Conservation (phyloP, 345 rosid genomes). For the Ailanthus altissimus region DNA sequence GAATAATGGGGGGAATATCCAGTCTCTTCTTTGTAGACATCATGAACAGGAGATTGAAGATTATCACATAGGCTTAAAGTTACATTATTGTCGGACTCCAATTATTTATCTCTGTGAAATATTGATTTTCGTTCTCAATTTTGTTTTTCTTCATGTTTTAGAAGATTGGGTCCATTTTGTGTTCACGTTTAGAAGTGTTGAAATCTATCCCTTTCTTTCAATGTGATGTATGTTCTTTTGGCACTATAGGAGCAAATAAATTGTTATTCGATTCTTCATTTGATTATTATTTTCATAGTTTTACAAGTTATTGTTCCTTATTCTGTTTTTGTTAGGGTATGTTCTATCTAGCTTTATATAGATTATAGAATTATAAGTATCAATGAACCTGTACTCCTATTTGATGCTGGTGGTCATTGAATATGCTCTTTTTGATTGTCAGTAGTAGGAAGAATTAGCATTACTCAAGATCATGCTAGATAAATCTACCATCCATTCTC, state of each 20-base stretch:
- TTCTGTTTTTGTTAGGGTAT: too few relatives aligned
- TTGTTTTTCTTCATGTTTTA: not conserved
- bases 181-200: not conserved
- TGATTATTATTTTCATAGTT: not conserved
- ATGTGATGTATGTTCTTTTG: not conserved
- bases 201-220: not conserved
- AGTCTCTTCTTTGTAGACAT: too few relatives aligned
- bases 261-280: not conserved
- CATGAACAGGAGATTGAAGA: too few relatives aligned
- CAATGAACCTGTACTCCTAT: not conserved
- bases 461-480: not conserved
- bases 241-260: not conserved
- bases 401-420: not conserved
- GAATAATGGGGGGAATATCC: too few relatives aligned
- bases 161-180: not conserved
- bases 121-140: not conserved
- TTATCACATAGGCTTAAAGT: too few relatives aligned
- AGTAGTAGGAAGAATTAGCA: not conserved
- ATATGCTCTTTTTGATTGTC: not conserved
- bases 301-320: not conserved
- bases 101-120: not conserved
- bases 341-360: not conserved
- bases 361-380: not conserved
- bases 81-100: not conserved
- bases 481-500: not conserved